Evolutionary conservation across 1,139 yeast genomes (phyloP), one percentile per base, ranked within the genome.

Genomic region (Kurtzmaniella quercitrusa): DNA sequence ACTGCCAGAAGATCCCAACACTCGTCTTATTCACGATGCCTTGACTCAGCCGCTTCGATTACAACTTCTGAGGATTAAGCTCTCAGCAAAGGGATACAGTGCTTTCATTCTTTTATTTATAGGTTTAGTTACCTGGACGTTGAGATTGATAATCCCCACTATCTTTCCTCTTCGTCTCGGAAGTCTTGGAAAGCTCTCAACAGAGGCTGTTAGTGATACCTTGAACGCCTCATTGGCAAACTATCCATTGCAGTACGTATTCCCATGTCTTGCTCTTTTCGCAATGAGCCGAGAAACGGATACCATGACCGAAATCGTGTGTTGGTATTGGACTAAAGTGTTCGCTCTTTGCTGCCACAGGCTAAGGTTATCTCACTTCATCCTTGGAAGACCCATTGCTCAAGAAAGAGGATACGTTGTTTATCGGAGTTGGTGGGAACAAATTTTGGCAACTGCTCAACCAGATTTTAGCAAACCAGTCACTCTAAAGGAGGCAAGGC

Each of bases 1-100:
- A 51, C 90, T 95, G 27, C 96, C 97, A 2, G 96, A 91, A 53
- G 97, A 93, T 58, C 96, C 96, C 25, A 85, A 89, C 53, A 83
- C 90, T 38, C 80, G 93, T 50, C 78, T 94, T n/a, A 77, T 93
- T 39, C 93, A 89, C 52, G 96, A 91, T 58, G 94, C 95, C 1
- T 66, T 93, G 48, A 84, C 85, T 44, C 81, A 86, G 51, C 88
- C 96, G 1, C 73, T 91, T 53, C 51, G 66, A 12, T 68, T 85
- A 39, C 97, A 93, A 59, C 54, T 91, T 33, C 80, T 85, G 31
- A 74, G 96, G 50, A 85, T 93, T 38, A 74, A 75, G 7, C 65
- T 89, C 27, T 86, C 96, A 38, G 94, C 82, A 14, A 70, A 81
- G 43, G 88, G 89, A 18, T 93, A 94, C 61, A 77, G 85, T 2